phyloP scores from a whole-genome alignment of 2,329 filamentous ascomycete genomes.

The Ophiocordyceps camponoti-rufipedis region DNA sequence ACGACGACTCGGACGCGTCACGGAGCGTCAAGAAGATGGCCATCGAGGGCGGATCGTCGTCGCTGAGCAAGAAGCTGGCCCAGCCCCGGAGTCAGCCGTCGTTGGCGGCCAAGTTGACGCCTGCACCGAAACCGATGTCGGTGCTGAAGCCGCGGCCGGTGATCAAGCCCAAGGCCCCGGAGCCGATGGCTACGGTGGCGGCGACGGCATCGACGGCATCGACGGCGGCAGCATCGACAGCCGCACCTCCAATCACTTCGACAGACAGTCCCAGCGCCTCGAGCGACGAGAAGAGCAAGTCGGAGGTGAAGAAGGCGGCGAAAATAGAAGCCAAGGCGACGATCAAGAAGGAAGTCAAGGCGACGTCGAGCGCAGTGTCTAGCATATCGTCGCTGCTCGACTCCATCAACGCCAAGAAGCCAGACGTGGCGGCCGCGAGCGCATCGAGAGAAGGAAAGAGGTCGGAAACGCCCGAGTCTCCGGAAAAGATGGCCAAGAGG shows the following conservation, averaged over 20 bases:
- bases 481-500: conserved; percentile 47
- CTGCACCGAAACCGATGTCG: conserved; percentile 13
- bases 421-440: conserved; percentile 14
- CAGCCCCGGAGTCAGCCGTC: conserved; percentile 16
- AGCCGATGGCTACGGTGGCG: conserved; percentile 7
- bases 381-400: conserved; percentile 36
- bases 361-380: conserved; percentile 19
- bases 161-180: conserved; percentile 22
- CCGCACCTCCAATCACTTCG: background rate
- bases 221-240: no score
- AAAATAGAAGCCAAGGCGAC: conserved; percentile 5
- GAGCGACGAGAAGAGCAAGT: conserved; percentile 14
- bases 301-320: conserved; percentile 9
- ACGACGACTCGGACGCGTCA: conserved; percentile 19
- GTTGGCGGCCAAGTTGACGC: conserved; percentile 6
- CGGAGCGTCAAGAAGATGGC: conserved; percentile 23
- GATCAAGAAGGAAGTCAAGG: conserved; percentile 12
- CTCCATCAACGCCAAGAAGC: conserved; percentile 25
- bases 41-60: conserved; percentile 17
- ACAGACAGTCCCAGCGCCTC: conserved; percentile 9
- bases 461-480: conserved; percentile 41
- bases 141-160: conserved; percentile 26
- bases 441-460: conserved; percentile 27
- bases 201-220: background rate
- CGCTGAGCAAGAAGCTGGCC: conserved; percentile 21